Conservation (phyloP, 169 alveolate genomes). For the Plasmodium inui region DNA sequence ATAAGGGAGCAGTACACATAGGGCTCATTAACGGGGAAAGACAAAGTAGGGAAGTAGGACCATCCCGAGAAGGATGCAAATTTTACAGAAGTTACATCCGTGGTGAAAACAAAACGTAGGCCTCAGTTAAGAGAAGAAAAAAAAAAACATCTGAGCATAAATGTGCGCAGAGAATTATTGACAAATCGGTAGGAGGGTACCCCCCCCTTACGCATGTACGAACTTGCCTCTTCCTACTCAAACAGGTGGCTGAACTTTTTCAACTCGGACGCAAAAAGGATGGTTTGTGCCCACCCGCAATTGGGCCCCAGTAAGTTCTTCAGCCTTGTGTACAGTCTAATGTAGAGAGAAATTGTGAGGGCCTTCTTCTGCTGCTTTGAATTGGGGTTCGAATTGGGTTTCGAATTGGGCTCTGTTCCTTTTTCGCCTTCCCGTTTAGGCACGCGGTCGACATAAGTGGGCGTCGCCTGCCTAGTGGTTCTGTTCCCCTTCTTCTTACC, state of each 20-base stretch:
- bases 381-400: not conserved
- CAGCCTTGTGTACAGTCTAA: constrained; percentile 26
- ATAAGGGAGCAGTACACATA: not conserved
- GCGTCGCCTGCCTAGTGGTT: not conserved
- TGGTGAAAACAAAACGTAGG: not conserved
- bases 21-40: not conserved
- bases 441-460: not conserved
- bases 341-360: constrained; percentile 38
- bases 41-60: not conserved
- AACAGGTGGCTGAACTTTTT: constrained; percentile 44
- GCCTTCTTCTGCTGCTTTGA: constrained; percentile 26
- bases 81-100: not conserved
- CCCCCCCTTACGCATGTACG: not conserved
- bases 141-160: not conserved
- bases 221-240: not conserved
- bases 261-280: constrained; percentile 54
- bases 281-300: constrained; percentile 77
- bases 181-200: not conserved
- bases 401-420: not conserved
- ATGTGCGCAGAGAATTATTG: not conserved
- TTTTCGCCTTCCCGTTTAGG: not conserved
- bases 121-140: not conserved
- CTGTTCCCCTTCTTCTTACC: not conserved
- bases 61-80: not conserved
- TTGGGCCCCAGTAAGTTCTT: constrained; percentile 63